Evolutionary conservation across 1,284 basidiomycete species (phyloP), one percentile per base, ranked within the genome.

Genomic region (Cronartium ribicola): DNA sequence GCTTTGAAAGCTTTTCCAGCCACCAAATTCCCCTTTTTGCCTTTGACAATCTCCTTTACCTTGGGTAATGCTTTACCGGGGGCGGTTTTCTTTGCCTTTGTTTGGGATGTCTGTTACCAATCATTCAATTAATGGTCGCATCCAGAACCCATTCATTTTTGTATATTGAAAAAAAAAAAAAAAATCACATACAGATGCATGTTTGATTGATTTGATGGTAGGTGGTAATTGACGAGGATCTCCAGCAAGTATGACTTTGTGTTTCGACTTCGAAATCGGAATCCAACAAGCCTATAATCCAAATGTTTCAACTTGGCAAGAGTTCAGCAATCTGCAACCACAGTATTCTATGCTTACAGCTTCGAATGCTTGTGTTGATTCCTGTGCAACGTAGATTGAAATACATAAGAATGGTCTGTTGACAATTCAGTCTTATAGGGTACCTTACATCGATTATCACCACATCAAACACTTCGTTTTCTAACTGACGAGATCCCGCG

Each of bases 261-360:
- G 88, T 1, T 87, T 88, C 20, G 82, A 79, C 81, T 93, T 94
- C 80, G 95, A 86, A 66, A 97, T 90, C 0, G 95, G 94, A 41
- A 97, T 88, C 94, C 95, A 97, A 82, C 94, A 97, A 3, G 90
- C 90, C 90, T 91, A 65, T 57, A 22, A 41, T n/a, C 22, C 7
- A 29, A 61, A 29, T 11, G 20, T 37, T 13, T 22, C 0, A 6
- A 63, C 20, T 8, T 57, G 51, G 29, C 20, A 29, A 29, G 29
- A 1, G 29, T 29, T 29, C 29, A 29, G 29, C 77, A 14, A 14
- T 81, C 82, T 83, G 98, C 95, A 78, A 98, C 95, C 55, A 98
- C 92, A 57, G 98, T 90, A 7, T 94, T 88, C 51, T 86, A 85
- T 8, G 95, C 82, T 78, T 92, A 91, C 41, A 88, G 83, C 4